Percentiles rank a stretch among this genome's conserved stretches.
These are phyloP conservation scores for Penicillium ochrochloron DNA, from an alignment of 495 filamentous ascomycete genomes.

Conservation along the genomic window DNA sequence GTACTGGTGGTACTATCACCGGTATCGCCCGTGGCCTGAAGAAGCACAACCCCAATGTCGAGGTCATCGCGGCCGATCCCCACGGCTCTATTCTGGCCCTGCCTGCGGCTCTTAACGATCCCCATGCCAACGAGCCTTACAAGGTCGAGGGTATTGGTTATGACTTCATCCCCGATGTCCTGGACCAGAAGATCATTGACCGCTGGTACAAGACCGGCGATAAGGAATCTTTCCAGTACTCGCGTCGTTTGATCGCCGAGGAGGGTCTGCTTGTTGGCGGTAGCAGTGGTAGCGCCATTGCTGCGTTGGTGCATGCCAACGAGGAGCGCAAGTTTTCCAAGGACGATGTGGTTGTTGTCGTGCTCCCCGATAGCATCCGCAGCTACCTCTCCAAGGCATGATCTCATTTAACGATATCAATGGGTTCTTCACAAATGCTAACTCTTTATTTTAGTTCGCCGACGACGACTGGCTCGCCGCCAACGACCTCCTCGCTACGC, in stretches of 20 bases:
- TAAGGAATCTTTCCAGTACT: constrained; percentile 85
- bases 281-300: constrained; percentile 90
- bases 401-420: neutral
- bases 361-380: constrained; percentile 93
- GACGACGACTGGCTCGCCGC: constrained; percentile 98
- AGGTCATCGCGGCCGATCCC: constrained; percentile 90
- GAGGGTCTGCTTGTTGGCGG: constrained; percentile 95
- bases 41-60: constrained; percentile 82
- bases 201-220: constrained; percentile 99
- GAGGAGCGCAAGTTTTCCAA: constrained; percentile 75
- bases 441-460: constrained; percentile 64
- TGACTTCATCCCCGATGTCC: constrained; percentile 94
- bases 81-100: constrained; percentile 85
- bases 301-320: constrained; percentile 77
- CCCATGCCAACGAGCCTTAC: constrained; percentile 80
- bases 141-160: constrained; percentile 99
- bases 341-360: constrained; percentile 83
- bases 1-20: constrained; percentile 94
- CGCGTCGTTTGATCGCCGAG: constrained; percentile 87
- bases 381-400: constrained; percentile 91
- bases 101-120: constrained; percentile 75
- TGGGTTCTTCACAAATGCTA: constrained; percentile 5
- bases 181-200: constrained; percentile 81
- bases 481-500: constrained; percentile 78
- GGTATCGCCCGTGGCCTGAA: constrained; percentile 83